A percentile compares a stretch with the other conserved stretches of the same genome.
Conservation (phyloP, 2,329 filamentous ascomycete species). For the Arthrinium puccinioides region DNA sequence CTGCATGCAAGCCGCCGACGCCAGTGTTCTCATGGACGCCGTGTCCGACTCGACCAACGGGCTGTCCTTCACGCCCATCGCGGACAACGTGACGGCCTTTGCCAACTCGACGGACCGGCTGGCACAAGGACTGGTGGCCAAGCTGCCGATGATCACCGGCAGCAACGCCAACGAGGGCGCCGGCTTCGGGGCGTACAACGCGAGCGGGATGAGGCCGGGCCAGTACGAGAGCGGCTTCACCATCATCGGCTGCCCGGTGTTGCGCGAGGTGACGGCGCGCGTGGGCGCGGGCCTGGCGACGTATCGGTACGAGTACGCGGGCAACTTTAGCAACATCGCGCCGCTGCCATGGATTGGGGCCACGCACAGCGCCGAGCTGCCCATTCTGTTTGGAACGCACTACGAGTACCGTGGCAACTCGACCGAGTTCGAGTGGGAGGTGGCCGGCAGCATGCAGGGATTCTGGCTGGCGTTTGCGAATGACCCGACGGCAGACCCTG, state of each 20-base stretch:
- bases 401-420: conserved; percentile 20
- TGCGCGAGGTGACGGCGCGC: conserved; percentile 3
- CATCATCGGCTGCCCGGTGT: conserved; percentile 5
- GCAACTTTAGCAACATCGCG: conserved; percentile 27
- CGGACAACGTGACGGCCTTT: conserved; percentile 7
- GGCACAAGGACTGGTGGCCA: conserved; percentile 5
- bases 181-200: conserved; percentile 10
- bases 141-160: conserved; percentile 17
- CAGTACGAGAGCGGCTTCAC: conserved; percentile 1
- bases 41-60: conserved; percentile 4
- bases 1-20: conserved; percentile 16
- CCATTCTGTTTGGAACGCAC: conserved; percentile 22
- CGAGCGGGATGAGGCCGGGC: conserved; percentile 6
- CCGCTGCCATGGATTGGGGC: conserved; percentile 25
- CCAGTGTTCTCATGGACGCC: conserved; percentile 7
- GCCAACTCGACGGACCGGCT: conserved; percentile 6
- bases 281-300: conserved; percentile 11
- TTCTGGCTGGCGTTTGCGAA: conserved; percentile 19
- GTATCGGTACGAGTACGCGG: conserved; percentile 27
- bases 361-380: conserved; percentile 20
- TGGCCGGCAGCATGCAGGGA: conserved; percentile 17
- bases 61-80: conserved; percentile 3
- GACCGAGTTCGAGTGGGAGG: conserved; percentile 21
- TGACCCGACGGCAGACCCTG: conserved; percentile 11
- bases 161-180: conserved; percentile 18